Percentiles rank a stretch among this genome's conserved stretches.
These are phyloP conservation scores for Debaryomyces tyrocola DNA, from an alignment of 805 yeast genomes.

Conservation along the genomic window DNA sequence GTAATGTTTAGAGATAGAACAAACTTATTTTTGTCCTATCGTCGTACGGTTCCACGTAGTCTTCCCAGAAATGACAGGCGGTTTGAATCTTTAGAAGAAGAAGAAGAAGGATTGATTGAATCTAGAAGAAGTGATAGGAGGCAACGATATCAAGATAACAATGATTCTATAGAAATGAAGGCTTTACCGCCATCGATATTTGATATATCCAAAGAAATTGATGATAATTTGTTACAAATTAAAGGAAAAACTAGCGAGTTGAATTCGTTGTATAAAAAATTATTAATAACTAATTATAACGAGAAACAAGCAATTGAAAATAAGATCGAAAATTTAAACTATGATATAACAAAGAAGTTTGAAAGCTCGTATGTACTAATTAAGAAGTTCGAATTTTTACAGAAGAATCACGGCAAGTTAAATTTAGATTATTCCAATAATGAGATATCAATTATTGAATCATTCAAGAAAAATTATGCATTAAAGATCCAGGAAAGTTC, in stretches of 20 bases:
- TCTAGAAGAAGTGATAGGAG: slow-evolving; percentile 25
- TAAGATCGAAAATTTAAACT: slow-evolving; percentile 76
- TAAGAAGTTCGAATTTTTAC: slow-evolving; percentile 55
- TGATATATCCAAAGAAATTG: slow-evolving; percentile 71
- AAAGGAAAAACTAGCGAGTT: slow-evolving; percentile 57
- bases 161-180: slow-evolving; percentile 54
- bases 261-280: slow-evolving; percentile 72
- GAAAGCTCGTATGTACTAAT: slow-evolving; percentile 78
- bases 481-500: slow-evolving; percentile 77
- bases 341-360: slow-evolving; percentile 69
- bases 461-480: slow-evolving; percentile 84
- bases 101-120: slow-evolving; percentile 59
- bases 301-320: slow-evolving; percentile 77
- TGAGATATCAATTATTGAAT: slow-evolving; percentile 68
- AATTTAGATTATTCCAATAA: slow-evolving; percentile 39
- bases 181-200: slow-evolving; percentile 76
- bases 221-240: slow-evolving; percentile 55
- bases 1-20: slow-evolving; percentile 91
- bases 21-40: slow-evolving; percentile 82
- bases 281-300: slow-evolving; percentile 82
- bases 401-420: slow-evolving; percentile 41
- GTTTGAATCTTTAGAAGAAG: slow-evolving; percentile 46
- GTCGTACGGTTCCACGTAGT: slow-evolving; percentile 80
- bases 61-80: slow-evolving; percentile 17
- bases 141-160: slow-evolving; percentile 18